Evolutionary conservation across 306 rosid genomes (phyloP), one percentile per base, ranked within the genome.

Genomic region (Castanopsis chinensis): DNA sequence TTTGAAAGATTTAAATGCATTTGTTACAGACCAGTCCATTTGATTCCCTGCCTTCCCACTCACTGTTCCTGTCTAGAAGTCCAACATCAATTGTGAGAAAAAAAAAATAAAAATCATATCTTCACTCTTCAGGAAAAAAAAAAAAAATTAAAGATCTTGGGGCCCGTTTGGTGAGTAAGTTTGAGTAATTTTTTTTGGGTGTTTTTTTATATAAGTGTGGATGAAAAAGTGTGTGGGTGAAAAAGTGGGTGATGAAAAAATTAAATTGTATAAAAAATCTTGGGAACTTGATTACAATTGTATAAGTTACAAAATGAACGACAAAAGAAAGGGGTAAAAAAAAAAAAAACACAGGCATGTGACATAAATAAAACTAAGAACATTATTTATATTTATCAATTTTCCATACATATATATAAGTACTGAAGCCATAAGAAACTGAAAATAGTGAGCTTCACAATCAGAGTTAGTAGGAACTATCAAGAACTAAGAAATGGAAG

Each of bases 21-120:
- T 91, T n/a, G 76, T 86, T 76, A 69, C 87, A 69, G 79, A 69
- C 97, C 98, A 96, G 58, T 91, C 98, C 98, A 95, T 93, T 85
- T 73, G 82, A 80, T 84, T 81, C 69, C 69, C 73, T 25, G 72
- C 74, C 75, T 77, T 80, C 45, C 84, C 86, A 82, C 86, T 86
- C 45, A 71, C 81, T 3, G 80, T 74, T 76, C 83, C 86, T 72
- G 78, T 85, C 91, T 85, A 88, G 61, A 79, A 83, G n/a, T 55
- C 45, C 72, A 70, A 69, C 60, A 28, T 15, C 27, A 73, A 21
- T n/a, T 11, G 12, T 30, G 30, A 14, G 41, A 35, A 74, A 15
- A 75, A 12, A 30, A 60, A 27, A 18, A 19, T 25, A 0, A 49
- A 9, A 28, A 37, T 17, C 21, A 7, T 0, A 51, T 49, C 30